Evolutionary conservation across 208 protist species (phyloP).

Genomic region (Trypanosoma rangeli): DNA sequence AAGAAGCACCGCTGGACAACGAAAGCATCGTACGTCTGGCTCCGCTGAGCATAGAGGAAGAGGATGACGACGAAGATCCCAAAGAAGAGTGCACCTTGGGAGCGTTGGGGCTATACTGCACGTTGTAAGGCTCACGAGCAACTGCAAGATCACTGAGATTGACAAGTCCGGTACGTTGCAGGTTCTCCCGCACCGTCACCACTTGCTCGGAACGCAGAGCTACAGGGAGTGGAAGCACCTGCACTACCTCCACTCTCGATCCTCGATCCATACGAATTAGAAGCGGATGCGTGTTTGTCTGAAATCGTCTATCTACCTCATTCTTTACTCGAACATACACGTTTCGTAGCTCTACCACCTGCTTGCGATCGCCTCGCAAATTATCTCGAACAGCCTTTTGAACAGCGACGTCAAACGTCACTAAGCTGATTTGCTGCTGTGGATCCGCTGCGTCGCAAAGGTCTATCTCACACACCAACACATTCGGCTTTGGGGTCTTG

Average conservation of each 20-base stretch:
- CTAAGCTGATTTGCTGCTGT: conserved; percentile 64
- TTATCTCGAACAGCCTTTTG: conserved; percentile 63
- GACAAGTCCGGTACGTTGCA: conserved; percentile 52
- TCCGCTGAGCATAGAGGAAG: conserved; percentile 47
- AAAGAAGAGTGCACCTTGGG: conserved; percentile 9
- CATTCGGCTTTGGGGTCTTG: conserved; percentile 52
- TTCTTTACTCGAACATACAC: conserved; percentile 72
- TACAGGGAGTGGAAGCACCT: conserved; percentile 47
- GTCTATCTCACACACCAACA: conserved; percentile 70
- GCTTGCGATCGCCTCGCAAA: conserved; percentile 63
- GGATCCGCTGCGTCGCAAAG: conserved; percentile 67
- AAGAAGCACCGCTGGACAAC: conserved; percentile 27
- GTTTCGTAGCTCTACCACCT: conserved; percentile 74
- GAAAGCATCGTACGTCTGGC: conserved; percentile 59
- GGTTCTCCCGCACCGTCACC: conserved; percentile 53
- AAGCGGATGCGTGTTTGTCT: conserved; percentile 72
- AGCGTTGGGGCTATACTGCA: neutral
- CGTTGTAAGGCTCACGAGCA: conserved; percentile 12
- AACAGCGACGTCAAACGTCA: conserved; percentile 77
- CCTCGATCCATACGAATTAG: conserved; percentile 65
- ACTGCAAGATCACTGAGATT: conserved; percentile 45
- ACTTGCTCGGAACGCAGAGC: conserved; percentile 18
- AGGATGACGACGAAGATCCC: conserved; percentile 34
- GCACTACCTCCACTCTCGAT: conserved; percentile 75
- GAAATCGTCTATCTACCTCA: conserved; percentile 70